These are phyloP conservation scores for Postia placenta DNA, from an alignment of 768 basidiomycete species.

Conservation along the genomic window DNA sequence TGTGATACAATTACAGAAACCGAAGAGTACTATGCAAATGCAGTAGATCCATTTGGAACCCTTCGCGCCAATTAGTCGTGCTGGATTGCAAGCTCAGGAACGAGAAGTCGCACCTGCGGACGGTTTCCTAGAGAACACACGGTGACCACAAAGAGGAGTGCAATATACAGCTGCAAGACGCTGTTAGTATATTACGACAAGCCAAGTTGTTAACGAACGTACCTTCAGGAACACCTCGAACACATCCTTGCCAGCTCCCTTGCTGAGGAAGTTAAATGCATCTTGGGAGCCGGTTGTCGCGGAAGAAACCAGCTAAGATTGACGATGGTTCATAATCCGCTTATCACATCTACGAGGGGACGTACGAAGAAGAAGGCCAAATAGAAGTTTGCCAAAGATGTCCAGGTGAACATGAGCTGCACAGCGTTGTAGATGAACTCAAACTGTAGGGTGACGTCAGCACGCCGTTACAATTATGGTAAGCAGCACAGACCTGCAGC, in stretches of 20 bases:
- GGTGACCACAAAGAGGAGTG: constrained; percentile 71
- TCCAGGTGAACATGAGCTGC: constrained; percentile 93
- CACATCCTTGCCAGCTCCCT: constrained; percentile 62
- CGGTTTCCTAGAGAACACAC: constrained; percentile 91
- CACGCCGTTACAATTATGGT: background rate
- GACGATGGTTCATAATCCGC: background rate
- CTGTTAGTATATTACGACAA: background rate
- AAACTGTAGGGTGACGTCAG: constrained; percentile 33
- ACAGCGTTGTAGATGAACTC: constrained; percentile 91
- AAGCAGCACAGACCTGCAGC: constrained; percentile 38
- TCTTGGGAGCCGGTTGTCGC: constrained; percentile 54
- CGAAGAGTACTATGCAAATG: constrained; percentile 71
- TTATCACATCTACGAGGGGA: constrained; percentile 8
- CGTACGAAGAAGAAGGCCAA: constrained; percentile 90
- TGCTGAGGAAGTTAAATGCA: constrained; percentile 79
- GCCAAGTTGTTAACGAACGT: background rate
- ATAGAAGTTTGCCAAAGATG: constrained; percentile 88
- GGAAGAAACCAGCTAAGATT: constrained; percentile 65
- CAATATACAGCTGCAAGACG: constrained; percentile 62
- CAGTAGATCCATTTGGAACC: constrained; percentile 87
- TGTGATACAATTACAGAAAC: constrained; percentile 70
- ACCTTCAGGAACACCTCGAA: constrained; percentile 74
- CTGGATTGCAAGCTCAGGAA: background rate
- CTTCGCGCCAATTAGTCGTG: constrained; percentile 28
- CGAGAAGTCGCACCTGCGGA: constrained; percentile 42